Percentiles rank a stretch among this genome's conserved stretches.
These are phyloP conservation scores for Guyanaporus albipodus DNA, from an alignment of 768 basidiomycete species.

Conservation along the genomic window DNA sequence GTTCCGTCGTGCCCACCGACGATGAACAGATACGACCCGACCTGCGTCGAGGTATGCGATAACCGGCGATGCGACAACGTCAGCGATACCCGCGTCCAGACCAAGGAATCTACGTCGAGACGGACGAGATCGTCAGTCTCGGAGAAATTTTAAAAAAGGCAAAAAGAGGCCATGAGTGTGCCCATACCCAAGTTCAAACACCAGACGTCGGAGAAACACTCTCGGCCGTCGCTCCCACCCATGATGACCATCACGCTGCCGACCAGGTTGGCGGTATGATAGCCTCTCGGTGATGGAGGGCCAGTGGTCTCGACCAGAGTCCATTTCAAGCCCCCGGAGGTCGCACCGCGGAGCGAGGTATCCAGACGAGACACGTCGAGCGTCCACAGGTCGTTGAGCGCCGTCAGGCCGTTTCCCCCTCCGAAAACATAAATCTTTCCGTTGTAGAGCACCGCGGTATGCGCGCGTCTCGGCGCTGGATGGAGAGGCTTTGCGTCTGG, in stretches of 20 bases:
- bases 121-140: not conserved
- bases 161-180: not conserved
- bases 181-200: constrained; percentile 77
- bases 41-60: constrained; percentile 83
- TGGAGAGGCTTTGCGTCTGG: constrained; percentile 18
- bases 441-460: constrained; percentile 74
- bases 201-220: constrained; percentile 88
- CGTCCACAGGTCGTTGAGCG: constrained; percentile 88
- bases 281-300: constrained; percentile 67
- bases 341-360: constrained; percentile 17
- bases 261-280: constrained; percentile 87
- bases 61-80: constrained; percentile 51
- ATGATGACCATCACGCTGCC: constrained; percentile 83
- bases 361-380: constrained; percentile 57
- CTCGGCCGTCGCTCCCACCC: constrained; percentile 88
- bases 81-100: constrained; percentile 27
- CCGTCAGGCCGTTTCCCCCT: constrained; percentile 90
- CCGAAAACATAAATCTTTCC: constrained; percentile 84
- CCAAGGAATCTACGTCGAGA: constrained; percentile 23
- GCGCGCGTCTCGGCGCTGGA: constrained; percentile 77
- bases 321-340: constrained; percentile 46
- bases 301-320: constrained; percentile 54
- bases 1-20: constrained; percentile 84
- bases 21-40: constrained; percentile 89
- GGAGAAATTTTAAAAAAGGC: no score